A percentile compares a stretch with the other conserved stretches of the same genome.
Evolutionary conservation across 768 basidiomycete genomes (phyloP).

Genomic region (Lentinula lateritia): DNA sequence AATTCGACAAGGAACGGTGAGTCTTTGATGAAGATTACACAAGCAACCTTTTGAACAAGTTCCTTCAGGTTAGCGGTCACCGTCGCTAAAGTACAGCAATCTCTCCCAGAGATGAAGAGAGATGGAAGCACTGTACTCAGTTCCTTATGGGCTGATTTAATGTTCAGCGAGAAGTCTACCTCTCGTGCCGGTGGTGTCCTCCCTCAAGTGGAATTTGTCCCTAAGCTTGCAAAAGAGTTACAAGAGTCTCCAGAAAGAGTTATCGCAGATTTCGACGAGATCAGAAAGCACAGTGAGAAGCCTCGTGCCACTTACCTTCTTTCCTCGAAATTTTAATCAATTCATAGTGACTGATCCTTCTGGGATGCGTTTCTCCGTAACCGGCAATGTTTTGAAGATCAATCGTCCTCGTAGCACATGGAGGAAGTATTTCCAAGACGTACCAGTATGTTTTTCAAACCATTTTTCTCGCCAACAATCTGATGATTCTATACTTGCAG

Average conservation of each 20-base stretch:
- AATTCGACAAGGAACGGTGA: slow-evolving; percentile 78
- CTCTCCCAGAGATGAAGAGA: slow-evolving; percentile 86
- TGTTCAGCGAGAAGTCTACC: slow-evolving; percentile 68
- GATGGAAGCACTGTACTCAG: slow-evolving; percentile 77
- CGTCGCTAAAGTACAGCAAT: slow-evolving; percentile 84
- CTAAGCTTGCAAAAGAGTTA: slow-evolving; percentile 63
- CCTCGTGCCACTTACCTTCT: no score
- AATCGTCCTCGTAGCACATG: slow-evolving; percentile 69
- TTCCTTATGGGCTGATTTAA: slow-evolving; percentile 60
- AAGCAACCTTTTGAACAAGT: not conserved
- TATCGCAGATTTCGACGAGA: slow-evolving; percentile 67
- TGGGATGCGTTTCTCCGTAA: slow-evolving; percentile 82
- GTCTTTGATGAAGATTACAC: slow-evolving; percentile 4
- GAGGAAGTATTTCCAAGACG: slow-evolving; percentile 59
- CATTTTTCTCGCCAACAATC: not conserved
- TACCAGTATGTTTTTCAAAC: slow-evolving; percentile 45
- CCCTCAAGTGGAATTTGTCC: slow-evolving; percentile 74
- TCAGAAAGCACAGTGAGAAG: slow-evolving; percentile 60
- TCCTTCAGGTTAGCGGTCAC: slow-evolving; percentile 67
- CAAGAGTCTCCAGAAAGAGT: slow-evolving; percentile 70
- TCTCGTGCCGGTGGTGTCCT: slow-evolving; percentile 64
- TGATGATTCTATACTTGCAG: slow-evolving; percentile 23
- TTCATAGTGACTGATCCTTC: slow-evolving; percentile 73
- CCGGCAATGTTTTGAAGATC: slow-evolving; percentile 77
- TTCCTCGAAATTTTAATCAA: not conserved